Evolutionary conservation across 148 eudicot genomes (phyloP).

Genomic region (Chenopodium berlandieri): DNA sequence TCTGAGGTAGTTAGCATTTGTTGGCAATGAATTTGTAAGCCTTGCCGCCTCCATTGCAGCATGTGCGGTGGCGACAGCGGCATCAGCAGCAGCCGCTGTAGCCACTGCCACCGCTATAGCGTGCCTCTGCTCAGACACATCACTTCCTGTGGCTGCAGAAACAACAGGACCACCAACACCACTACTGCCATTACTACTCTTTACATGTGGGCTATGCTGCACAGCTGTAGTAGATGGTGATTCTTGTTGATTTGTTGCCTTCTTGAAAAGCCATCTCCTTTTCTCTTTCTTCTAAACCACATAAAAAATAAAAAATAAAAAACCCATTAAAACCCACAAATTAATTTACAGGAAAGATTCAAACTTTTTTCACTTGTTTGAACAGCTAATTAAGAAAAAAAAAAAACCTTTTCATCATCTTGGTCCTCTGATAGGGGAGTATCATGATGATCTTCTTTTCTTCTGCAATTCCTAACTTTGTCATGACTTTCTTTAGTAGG

Average conservation of each 20-base stretch:
- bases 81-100: constrained; percentile 61
- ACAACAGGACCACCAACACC: background rate
- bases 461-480: constrained; percentile 36
- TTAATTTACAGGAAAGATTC: background rate
- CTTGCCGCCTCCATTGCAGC: constrained; percentile 52
- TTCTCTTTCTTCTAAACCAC: constrained; percentile 53
- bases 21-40: constrained; percentile 37
- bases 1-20: constrained; percentile 16
- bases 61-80: constrained; percentile 59
- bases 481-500: constrained; percentile 55
- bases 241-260: constrained; percentile 30
- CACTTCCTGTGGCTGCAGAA: constrained; percentile 13
- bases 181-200: background rate
- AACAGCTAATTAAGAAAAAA: background rate
- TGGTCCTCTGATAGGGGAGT: constrained; percentile 31
- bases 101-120: constrained; percentile 73
- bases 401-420: constrained; percentile 59
- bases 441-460: constrained; percentile 44
- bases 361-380: background rate
- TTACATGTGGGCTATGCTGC: constrained; percentile 27
- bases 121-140: constrained; percentile 44
- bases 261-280: constrained; percentile 80
- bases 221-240: constrained; percentile 15
- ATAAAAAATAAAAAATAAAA: background rate
- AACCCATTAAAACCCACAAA: constrained; percentile 7